Percentiles rank a stretch among this genome's conserved stretches.
These are phyloP conservation scores for Secale cereale DNA, from an alignment of 176 grass and related monocot genomes.

Conservation along the genomic window DNA sequence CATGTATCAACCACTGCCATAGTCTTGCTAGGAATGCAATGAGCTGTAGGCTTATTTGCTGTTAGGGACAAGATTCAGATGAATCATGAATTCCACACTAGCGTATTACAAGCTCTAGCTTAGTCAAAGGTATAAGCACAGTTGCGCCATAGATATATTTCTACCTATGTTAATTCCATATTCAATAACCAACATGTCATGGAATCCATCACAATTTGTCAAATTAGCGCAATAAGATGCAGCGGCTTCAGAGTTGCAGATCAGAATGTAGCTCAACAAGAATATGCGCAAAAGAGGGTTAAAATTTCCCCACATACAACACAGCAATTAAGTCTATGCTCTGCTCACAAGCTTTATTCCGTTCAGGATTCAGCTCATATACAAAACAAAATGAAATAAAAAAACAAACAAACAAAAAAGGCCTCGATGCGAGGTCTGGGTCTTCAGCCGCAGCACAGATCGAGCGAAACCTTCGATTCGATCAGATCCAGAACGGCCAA, in stretches of 20 bases:
- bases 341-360: conserved; percentile 44
- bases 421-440: neutral
- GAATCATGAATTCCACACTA: neutral
- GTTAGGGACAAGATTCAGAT: neutral
- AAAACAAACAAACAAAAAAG: conserved; percentile 4
- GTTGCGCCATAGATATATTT: too few species aligned
- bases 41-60: neutral
- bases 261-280: neutral
- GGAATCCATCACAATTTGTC: neutral
- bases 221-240: neutral
- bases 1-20: neutral
- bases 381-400: conserved; percentile 28
- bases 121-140: too few species aligned
- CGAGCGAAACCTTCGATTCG: conserved; percentile 42
- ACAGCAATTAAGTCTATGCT: conserved; percentile 17
- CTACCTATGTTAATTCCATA: neutral
- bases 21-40: neutral
- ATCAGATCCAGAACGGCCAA: conserved; percentile 12
- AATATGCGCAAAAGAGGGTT: neutral
- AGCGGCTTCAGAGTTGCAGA: neutral
- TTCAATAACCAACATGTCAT: neutral
- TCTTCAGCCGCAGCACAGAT: conserved; percentile 34
- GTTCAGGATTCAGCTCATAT: conserved; percentile 43
- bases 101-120: neutral
- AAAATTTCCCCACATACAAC: conserved; percentile 18